phyloP scores from a whole-genome alignment of 139 green algal species.

The Auxenochlorella protothecoides region DNA sequence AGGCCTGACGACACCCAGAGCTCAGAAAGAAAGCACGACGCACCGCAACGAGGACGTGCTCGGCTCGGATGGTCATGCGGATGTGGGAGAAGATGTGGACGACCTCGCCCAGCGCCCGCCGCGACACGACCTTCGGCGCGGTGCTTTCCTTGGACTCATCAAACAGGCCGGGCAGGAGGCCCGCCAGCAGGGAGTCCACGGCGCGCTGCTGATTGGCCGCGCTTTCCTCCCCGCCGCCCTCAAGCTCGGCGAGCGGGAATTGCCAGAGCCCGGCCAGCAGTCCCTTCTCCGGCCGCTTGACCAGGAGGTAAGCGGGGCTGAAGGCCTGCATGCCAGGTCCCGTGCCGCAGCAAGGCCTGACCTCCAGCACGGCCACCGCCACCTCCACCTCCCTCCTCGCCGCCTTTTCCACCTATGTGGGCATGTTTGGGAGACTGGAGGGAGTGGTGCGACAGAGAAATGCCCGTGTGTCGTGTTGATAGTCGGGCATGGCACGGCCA shows the following conservation, averaged over 20 bases:
- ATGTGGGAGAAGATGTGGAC: slow-evolving; percentile 66
- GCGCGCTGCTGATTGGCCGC: background rate
- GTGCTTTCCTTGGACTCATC: too few species aligned
- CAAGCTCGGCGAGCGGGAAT: slow-evolving; percentile 32
- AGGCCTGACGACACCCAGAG: background rate
- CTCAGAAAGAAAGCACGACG: background rate
- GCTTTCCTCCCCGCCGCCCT: slow-evolving; percentile 1
- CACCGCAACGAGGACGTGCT: background rate
- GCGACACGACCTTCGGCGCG: too few species aligned
- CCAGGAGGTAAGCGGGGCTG: slow-evolving; percentile 33
- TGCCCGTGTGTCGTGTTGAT: too few species aligned
- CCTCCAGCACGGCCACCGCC: slow-evolving; percentile 39
- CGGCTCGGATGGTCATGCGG: slow-evolving; percentile 37
- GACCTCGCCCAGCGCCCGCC: slow-evolving; percentile 22
- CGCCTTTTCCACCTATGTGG: slow-evolving; percentile 38
- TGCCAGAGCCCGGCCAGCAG: slow-evolving; percentile 67
- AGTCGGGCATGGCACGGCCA: too few species aligned
- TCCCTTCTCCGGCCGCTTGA: slow-evolving; percentile 42
- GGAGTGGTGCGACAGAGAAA: too few species aligned
- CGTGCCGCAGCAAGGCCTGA: slow-evolving; percentile 6
- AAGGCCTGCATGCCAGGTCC: background rate
- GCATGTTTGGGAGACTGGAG: background rate
- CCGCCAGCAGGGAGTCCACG: too few species aligned
- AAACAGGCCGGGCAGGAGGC: too few species aligned
- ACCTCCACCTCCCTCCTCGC: slow-evolving; percentile 40